A percentile compares a stretch with the other conserved stretches of the same genome.
These are phyloP conservation scores for Tolypocladium pustulatum DNA, from an alignment of 2,329 filamentous ascomycete species.

Conservation along the genomic window DNA sequence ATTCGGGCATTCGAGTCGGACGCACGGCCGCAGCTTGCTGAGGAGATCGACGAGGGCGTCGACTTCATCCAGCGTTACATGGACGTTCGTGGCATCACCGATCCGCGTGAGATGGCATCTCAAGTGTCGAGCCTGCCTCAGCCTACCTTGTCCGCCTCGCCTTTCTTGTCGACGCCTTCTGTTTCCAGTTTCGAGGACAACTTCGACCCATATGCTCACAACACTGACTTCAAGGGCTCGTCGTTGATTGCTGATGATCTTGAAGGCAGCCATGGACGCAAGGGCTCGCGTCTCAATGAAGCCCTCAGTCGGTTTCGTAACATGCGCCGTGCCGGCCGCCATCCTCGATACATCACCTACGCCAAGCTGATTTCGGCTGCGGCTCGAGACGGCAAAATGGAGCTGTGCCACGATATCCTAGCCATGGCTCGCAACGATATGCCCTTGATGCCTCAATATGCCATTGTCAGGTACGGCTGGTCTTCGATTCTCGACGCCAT, in stretches of 20 bases:
- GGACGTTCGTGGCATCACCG: conserved; percentile 40
- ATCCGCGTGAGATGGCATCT: conserved; percentile 44
- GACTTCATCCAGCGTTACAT: conserved; percentile 57
- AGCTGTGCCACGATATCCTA: conserved; percentile 75
- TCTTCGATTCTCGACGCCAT: conserved; percentile 92
- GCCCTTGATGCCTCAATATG: conserved; percentile 73
- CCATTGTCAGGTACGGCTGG: conserved; percentile 89
- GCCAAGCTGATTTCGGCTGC: conserved; percentile 89
- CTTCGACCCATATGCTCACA: conserved; percentile 83
- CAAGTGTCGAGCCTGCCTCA: conserved; percentile 30
- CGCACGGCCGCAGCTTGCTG: conserved; percentile 45
- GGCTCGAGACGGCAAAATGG: conserved; percentile 73
- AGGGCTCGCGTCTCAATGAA: conserved; percentile 65
- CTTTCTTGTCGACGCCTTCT: conserved; percentile 43
- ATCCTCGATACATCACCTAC: conserved; percentile 93
- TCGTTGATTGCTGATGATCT: conserved; percentile 82
- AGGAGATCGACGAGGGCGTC: conserved; percentile 80
- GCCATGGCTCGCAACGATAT: conserved; percentile 84
- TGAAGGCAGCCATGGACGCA: conserved; percentile 66
- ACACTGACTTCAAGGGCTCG: conserved; percentile 88
- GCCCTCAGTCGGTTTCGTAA: conserved; percentile 78
- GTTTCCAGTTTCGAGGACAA: conserved; percentile 64
- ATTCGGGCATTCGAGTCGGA: conserved; percentile 54
- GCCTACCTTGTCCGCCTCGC: conserved; percentile 32
- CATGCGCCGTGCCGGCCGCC: conserved; percentile 83